phyloP scores from a whole-genome alignment of 2,329 filamentous ascomycete species.

The Pezicula rhizophila region DNA sequence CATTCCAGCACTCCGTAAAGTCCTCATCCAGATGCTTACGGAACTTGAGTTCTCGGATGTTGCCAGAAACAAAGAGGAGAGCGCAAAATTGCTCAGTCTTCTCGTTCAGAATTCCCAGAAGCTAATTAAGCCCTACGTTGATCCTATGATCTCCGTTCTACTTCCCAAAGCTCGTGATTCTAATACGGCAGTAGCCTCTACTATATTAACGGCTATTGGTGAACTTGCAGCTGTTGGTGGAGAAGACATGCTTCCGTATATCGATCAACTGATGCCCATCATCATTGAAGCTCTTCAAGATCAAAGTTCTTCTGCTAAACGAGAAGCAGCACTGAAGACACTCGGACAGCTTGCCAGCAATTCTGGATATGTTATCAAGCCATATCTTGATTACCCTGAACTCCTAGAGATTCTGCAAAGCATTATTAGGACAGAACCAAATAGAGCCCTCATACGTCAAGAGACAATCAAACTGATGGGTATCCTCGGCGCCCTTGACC shows the following conservation, averaged over 20 bases:
- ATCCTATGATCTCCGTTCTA: conserved; percentile 92
- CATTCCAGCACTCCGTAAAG: conserved; percentile 89
- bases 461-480: conserved; percentile 97
- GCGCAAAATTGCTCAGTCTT: conserved; percentile 84
- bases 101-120: conserved; percentile 89
- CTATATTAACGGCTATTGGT: conserved; percentile 90
- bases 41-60: conserved; percentile 96
- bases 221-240: conserved; percentile 92
- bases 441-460: conserved; percentile 76
- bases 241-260: conserved; percentile 87
- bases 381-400: conserved; percentile 91
- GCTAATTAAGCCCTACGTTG: conserved; percentile 92
- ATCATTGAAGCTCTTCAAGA: conserved; percentile 93
- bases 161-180: conserved; percentile 83
- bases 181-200: conserved; percentile 84
- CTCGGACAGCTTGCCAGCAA: conserved; percentile 91
- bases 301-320: conserved; percentile 81
- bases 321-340: conserved; percentile 84
- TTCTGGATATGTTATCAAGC: conserved; percentile 94
- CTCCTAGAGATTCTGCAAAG: conserved; percentile 87
- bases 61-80: conserved; percentile 91
- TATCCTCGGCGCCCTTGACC: conserved; percentile 88
- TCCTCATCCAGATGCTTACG: conserved; percentile 90
- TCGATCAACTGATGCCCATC: conserved; percentile 87
- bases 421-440: conserved; percentile 85